A percentile compares a stretch with the other conserved stretches of the same genome.
Conservation (phyloP, 2,329 filamentous ascomycete species). For the Scleromitrula shiraiana region DNA sequence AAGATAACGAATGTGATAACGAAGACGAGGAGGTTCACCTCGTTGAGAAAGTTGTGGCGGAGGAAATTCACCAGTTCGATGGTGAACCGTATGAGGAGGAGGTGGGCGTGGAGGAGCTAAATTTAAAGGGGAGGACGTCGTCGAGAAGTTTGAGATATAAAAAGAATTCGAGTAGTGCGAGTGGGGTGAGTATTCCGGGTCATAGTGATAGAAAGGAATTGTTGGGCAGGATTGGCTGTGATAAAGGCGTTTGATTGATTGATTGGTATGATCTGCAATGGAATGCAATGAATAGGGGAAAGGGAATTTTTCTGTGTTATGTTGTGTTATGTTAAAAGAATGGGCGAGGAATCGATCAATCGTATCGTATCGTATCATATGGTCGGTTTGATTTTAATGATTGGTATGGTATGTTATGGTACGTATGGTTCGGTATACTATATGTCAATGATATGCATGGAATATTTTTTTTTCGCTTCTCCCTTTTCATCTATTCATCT, state of each 20-base stretch:
- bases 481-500: no score
- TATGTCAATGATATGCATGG: no score
- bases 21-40: conserved; percentile 33
- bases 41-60: conserved; percentile 13
- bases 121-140: conserved; percentile 44
- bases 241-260: conserved; percentile 26
- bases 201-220: conserved; percentile 30
- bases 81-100: conserved; percentile 58
- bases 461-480: no score
- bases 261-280: neutral
- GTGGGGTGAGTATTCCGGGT: conserved; percentile 28
- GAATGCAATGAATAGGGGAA: no score
- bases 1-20: conserved; percentile 55
- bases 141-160: conserved; percentile 22
- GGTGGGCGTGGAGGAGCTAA: conserved; percentile 64
- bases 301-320: no score
- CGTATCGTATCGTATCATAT: no score
- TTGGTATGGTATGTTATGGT: no score
- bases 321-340: no score
- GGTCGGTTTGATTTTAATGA: no score
- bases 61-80: conserved; percentile 12
- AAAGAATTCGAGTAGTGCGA: conserved; percentile 24
- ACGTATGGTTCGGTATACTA: no score
- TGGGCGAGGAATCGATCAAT: no score
- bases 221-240: conserved; percentile 30